phyloP scores from a whole-genome alignment of 2,329 filamentous ascomycete genomes.

The Penicillium brevicompactum region DNA sequence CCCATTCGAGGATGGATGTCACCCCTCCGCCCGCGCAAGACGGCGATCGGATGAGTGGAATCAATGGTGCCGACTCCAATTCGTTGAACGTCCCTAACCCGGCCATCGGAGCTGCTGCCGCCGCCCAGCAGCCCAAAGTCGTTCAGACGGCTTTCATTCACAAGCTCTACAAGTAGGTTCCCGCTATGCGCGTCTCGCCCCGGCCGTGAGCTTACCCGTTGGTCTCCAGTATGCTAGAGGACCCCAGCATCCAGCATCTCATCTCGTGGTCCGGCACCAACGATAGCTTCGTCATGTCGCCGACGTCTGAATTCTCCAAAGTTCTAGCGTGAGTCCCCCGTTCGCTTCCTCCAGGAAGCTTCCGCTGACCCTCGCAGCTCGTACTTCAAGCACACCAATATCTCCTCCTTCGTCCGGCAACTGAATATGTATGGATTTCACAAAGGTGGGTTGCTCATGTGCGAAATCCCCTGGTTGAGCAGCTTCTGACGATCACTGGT shows the following conservation, averaged over 20 bases:
- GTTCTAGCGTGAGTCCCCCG: conserved; percentile 79
- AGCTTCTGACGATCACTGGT: conserved; percentile 9
- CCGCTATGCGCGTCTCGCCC: neutral
- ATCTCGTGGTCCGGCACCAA: conserved; percentile 94
- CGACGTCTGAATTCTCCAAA: conserved; percentile 95
- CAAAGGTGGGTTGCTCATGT: conserved; percentile 69
- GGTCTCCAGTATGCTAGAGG: conserved; percentile 83
- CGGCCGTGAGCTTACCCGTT: conserved; percentile 21
- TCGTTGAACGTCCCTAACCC: conserved; percentile 33
- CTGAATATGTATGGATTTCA: conserved; percentile 99
- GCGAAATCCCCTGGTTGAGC: neutral
- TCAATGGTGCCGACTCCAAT: conserved; percentile 38
- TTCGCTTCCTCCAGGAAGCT: conserved; percentile 9
- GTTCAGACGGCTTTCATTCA: conserved; percentile 99
- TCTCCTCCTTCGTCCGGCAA: conserved; percentile 96
- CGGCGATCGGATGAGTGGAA: conserved; percentile 45
- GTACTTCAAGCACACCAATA: conserved; percentile 99
- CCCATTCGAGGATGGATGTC: conserved; percentile 55
- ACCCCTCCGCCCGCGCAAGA: conserved; percentile 52
- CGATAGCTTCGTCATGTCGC: conserved; percentile 99
- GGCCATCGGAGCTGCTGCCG: conserved; percentile 48
- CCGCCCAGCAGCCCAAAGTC: conserved; percentile 89
- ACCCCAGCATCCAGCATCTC: conserved; percentile 86
- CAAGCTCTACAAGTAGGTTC: conserved; percentile 90
- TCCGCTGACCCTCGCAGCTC: conserved; percentile 51